Percentiles rank a stretch among this genome's conserved stretches.
phyloP scores from a whole-genome alignment of 1,139 yeast species.

The Insectozyma bohioensis region DNA sequence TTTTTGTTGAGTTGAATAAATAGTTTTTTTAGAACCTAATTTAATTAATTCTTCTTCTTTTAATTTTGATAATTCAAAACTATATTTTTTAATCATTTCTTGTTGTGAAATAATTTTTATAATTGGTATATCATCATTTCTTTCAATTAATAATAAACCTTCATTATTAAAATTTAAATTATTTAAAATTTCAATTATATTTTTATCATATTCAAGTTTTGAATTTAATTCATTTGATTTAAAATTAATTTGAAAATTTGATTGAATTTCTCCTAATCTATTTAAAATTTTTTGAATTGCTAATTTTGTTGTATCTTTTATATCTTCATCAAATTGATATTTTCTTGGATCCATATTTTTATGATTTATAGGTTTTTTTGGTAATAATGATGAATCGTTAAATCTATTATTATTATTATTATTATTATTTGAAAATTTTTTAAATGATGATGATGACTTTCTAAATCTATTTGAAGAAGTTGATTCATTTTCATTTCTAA shows the following conservation, averaged over 20 bases:
- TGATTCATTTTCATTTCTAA: too few relatives aligned
- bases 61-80: constrained; percentile 32
- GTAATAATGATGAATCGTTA: background rate
- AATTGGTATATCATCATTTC: constrained; percentile 25
- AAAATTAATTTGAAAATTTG: constrained; percentile 27
- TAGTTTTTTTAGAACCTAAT: constrained; percentile 35
- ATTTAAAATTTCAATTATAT: constrained; percentile 1
- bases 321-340: constrained; percentile 20
- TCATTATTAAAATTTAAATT: constrained; percentile 23
- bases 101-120: constrained; percentile 26
- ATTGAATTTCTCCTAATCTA: constrained; percentile 23
- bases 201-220: constrained; percentile 16
- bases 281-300: constrained; percentile 33
- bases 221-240: too few relatives aligned
- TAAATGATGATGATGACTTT: background rate
- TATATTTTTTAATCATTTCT: constrained; percentile 36
- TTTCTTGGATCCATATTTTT: constrained; percentile 3
- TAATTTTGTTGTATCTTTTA: constrained; percentile 24
- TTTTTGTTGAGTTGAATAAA: constrained; percentile 20
- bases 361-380: background rate
- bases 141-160: constrained; percentile 31
- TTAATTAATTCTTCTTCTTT: constrained; percentile 34
- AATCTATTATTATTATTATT: background rate
- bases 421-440: too few relatives aligned
- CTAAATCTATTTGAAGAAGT: background rate